These are phyloP conservation scores for Vitis vinifera DNA, from an alignment of 164 flowering plant species.

Conservation along the genomic window DNA sequence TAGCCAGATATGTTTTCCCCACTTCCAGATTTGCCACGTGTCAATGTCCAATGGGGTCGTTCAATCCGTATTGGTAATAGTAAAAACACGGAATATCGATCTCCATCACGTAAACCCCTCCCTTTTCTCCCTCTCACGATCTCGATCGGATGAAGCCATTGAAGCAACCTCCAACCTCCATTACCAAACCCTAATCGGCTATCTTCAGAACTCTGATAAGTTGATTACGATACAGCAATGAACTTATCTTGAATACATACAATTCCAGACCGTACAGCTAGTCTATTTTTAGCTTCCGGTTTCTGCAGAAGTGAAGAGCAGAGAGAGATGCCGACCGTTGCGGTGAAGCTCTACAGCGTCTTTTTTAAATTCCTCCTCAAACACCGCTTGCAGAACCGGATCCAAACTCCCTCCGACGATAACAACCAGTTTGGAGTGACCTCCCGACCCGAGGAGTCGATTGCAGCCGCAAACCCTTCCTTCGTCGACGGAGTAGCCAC, in stretches of 20 bases:
- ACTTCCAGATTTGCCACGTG: no score
- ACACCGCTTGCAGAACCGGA: conserved; percentile 75
- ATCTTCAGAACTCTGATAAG: not conserved
- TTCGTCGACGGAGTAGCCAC: conserved; percentile 96
- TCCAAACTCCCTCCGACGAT: conserved; percentile 38
- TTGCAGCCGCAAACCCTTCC: conserved; percentile 69
- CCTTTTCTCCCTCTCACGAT: conserved; percentile 5
- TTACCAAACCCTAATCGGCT: conserved; percentile 17
- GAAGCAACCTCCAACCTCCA: conserved; percentile 5
- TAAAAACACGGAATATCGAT: not conserved
- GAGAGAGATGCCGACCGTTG: conserved; percentile 73
- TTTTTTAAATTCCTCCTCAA: conserved; percentile 83
- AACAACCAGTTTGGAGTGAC: conserved; percentile 67
- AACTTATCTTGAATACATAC: not conserved
- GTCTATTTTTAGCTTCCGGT: not conserved
- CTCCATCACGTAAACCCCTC: conserved; percentile 3
- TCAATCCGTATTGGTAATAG: no score
- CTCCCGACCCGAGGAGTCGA: conserved; percentile 75
- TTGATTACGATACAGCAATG: conserved; percentile 2
- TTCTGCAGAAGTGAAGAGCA: not conserved
- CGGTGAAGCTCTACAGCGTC: conserved; percentile 87
- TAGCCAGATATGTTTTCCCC: no score
- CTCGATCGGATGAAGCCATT: conserved; percentile 1
- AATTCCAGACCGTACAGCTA: no score
- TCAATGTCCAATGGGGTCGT: no score